phyloP scores from a whole-genome alignment of 345 rosid species.

The Zanthoxylum bungeanum region DNA sequence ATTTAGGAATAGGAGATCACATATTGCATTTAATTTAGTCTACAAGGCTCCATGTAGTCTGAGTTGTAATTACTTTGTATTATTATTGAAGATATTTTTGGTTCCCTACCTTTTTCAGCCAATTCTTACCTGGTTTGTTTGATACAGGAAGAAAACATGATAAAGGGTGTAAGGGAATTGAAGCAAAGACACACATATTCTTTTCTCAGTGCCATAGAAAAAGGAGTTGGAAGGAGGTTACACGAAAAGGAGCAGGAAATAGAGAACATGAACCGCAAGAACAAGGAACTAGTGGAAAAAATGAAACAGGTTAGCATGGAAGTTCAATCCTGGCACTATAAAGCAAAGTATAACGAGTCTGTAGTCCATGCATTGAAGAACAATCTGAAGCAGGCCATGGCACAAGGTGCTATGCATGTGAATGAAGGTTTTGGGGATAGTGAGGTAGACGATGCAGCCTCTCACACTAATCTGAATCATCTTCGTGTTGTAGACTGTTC shows the following conservation, averaged over 20 bases:
- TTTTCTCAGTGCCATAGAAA: conserved; percentile 51
- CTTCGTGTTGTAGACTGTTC: conserved; percentile 21
- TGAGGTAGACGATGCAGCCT: conserved; percentile 62
- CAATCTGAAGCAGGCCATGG: conserved; percentile 63
- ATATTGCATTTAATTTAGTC: not conserved
- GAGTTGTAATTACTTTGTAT: too few species aligned
- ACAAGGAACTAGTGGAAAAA: conserved; percentile 56
- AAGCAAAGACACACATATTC: conserved; percentile 52
- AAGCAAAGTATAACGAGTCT: conserved; percentile 70
- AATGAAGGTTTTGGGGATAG: conserved; percentile 85
- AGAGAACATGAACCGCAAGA: conserved; percentile 55
- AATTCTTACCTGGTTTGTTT: conserved; percentile 2
- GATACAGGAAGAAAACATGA: conserved; percentile 53
- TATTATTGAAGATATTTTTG: too few species aligned
- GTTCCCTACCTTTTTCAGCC: not conserved
- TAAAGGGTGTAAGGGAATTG: conserved; percentile 53
- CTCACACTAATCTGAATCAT: conserved; percentile 37
- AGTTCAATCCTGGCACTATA: conserved; percentile 64
- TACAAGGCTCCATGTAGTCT: not conserved
- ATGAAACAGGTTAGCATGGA: conserved; percentile 52
- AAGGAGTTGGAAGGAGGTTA: conserved; percentile 51
- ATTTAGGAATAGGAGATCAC: not conserved
- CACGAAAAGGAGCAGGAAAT: conserved; percentile 62
- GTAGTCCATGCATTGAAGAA: conserved; percentile 55
- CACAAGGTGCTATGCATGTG: conserved; percentile 36